Conservation (phyloP, 75 land plant species). For the Azolla pinnata region DNA sequence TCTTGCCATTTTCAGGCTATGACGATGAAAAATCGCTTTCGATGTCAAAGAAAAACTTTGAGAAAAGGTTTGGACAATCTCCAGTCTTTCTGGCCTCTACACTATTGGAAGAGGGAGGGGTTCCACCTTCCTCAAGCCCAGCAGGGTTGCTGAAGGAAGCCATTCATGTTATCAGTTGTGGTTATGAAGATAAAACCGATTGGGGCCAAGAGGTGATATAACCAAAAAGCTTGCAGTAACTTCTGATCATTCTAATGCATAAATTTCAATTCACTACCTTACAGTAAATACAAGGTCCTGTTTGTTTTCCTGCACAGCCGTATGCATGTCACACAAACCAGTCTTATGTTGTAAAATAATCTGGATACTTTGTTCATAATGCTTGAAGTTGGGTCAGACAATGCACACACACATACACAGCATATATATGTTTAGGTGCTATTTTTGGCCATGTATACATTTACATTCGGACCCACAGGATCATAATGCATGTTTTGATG, state of each 20-base stretch:
- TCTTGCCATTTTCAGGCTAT: background rate
- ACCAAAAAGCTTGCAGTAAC: background rate
- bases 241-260: background rate
- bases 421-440: background rate
- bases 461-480: background rate
- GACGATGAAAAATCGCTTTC: conserved; percentile 30
- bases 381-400: background rate
- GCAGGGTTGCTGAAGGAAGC: conserved; percentile 25
- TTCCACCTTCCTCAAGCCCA: conserved; percentile 20
- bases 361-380: no score
- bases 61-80: conserved; percentile 26
- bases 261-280: background rate
- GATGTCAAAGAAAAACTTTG: conserved; percentile 24
- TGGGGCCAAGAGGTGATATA: conserved; percentile 26
- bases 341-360: no score
- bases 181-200: conserved; percentile 28
- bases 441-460: background rate
- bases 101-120: conserved; percentile 20
- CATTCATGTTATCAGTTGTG: conserved; percentile 29
- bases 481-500: background rate
- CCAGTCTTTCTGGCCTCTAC: conserved; percentile 16
- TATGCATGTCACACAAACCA: background rate
- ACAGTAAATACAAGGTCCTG: background rate
- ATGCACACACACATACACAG: background rate
- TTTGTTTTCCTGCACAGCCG: background rate